phyloP scores from a whole-genome alignment of 768 basidiomycete species.

The Xerocomellus intermedius region DNA sequence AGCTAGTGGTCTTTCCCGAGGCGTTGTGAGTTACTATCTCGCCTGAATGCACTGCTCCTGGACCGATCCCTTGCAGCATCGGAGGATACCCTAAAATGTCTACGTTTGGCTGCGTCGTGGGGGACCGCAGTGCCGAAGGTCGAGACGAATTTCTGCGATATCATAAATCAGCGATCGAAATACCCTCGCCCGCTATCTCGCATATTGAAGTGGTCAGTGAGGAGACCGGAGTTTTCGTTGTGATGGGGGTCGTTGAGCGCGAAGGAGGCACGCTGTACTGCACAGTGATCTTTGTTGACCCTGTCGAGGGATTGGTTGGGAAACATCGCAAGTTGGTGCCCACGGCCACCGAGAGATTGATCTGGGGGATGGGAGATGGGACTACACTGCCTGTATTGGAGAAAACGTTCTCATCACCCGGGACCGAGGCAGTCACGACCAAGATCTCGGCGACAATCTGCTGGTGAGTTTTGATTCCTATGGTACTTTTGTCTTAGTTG shows the following conservation, averaged over 20 bases:
- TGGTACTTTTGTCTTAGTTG: neutral
- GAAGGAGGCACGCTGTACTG: conserved; percentile 63
- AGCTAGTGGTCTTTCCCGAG: conserved; percentile 56
- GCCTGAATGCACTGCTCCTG: neutral
- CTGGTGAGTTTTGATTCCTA: conserved; percentile 39
- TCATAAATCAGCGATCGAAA: conserved; percentile 51
- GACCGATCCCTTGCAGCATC: conserved; percentile 33
- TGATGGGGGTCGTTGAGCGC: conserved; percentile 59
- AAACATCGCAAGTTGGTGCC: conserved; percentile 67
- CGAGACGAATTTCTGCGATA: conserved; percentile 61
- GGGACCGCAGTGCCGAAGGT: conserved; percentile 47
- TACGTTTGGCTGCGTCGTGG: conserved; percentile 43
- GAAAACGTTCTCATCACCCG: conserved; percentile 35
- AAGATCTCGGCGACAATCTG: conserved; percentile 59
- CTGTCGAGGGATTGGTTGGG: conserved; percentile 48
- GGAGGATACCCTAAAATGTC: conserved; percentile 63
- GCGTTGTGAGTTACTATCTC: conserved; percentile 44
- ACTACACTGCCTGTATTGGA: conserved; percentile 50
- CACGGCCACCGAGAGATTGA: conserved; percentile 55
- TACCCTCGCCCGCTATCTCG: conserved; percentile 50
- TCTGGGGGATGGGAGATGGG: conserved; percentile 64
- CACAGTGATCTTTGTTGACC: conserved; percentile 55
- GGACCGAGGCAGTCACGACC: conserved; percentile 29
- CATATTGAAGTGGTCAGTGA: conserved; percentile 49
- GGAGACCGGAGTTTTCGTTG: conserved; percentile 51